These are phyloP conservation scores for Phytopythium mirpurense DNA, from an alignment of 352 stramenopile genomes.

Conservation along the genomic window DNA sequence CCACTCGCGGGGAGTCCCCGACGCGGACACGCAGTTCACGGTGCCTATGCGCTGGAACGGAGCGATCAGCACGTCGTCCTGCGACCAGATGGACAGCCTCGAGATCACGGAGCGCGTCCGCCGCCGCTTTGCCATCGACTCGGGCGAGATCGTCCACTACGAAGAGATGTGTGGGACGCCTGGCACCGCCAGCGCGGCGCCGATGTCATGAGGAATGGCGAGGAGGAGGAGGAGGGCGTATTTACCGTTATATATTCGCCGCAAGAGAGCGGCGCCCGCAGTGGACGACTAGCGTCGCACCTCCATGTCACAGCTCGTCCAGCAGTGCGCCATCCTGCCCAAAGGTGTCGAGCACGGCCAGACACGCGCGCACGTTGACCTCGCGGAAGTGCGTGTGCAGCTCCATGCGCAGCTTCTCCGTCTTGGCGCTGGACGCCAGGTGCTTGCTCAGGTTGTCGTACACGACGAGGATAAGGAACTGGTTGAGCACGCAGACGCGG, in stretches of 20 bases:
- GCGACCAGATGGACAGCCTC: background rate
- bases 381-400: constrained; percentile 64
- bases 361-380: constrained; percentile 60
- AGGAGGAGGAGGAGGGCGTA: background rate
- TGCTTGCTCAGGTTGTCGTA: constrained; percentile 78
- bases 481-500: constrained; percentile 65
- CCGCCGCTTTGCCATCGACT: constrained; percentile 1
- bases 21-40: background rate
- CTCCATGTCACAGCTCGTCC: constrained; percentile 1
- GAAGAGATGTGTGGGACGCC: background rate
- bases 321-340: constrained; percentile 19
- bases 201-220: background rate
- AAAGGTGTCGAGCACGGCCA: constrained; percentile 60
- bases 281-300: no score
- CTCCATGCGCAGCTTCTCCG: constrained; percentile 48
- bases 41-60: background rate
- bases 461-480: constrained; percentile 79
- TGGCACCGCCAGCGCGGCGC: background rate
- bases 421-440: constrained; percentile 66
- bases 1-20: background rate
- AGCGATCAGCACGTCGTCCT: background rate
- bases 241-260: background rate
- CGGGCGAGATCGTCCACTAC: constrained; percentile 1
- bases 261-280: no score
- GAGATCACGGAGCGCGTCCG: background rate